phyloP scores from a whole-genome alignment of 2,329 filamentous ascomycete species.

The Fusarium siculi region DNA sequence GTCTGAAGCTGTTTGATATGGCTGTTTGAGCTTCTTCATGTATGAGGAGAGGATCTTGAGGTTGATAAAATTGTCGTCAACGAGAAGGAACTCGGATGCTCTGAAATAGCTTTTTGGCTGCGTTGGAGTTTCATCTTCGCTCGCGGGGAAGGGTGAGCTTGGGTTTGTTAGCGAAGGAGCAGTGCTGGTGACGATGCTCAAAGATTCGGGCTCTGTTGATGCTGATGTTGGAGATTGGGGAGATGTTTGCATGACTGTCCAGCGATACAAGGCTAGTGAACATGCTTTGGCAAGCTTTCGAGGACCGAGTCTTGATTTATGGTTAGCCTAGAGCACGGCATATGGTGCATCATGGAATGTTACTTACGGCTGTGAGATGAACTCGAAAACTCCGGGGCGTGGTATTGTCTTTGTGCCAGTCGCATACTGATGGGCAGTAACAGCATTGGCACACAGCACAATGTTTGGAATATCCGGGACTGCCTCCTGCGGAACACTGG shows the following conservation, averaged over 20 bases:
- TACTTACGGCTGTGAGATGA: conserved; percentile 53
- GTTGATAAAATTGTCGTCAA: conserved; percentile 57
- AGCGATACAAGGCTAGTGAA: conserved; percentile 41
- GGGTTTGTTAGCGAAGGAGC: background rate
- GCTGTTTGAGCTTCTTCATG: conserved; percentile 48
- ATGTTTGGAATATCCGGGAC: conserved; percentile 39
- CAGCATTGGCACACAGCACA: conserved; percentile 48
- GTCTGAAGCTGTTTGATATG: conserved; percentile 47
- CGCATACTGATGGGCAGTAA: conserved; percentile 45
- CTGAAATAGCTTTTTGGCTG: conserved; percentile 1
- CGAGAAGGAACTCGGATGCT: conserved; percentile 47
- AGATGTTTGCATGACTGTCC: conserved; percentile 35
- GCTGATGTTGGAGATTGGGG: background rate
- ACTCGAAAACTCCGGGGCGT: conserved; percentile 47
- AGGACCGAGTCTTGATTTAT: conserved; percentile 46
- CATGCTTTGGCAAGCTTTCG: conserved; percentile 52
- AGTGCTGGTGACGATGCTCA: background rate
- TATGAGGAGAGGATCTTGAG: conserved; percentile 49
- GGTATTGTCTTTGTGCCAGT: conserved; percentile 30
- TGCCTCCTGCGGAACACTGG: background rate
- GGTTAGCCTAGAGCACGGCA: background rate
- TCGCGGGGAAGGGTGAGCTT: conserved; percentile 9
- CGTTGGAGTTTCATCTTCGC: conserved; percentile 17
- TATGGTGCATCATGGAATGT: fast-evolving
- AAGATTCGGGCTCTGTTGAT: background rate